Base-by-base conservation (phyloP, 169 alveolate species). In the Cryptosporidium tyzzeri region DNA sequence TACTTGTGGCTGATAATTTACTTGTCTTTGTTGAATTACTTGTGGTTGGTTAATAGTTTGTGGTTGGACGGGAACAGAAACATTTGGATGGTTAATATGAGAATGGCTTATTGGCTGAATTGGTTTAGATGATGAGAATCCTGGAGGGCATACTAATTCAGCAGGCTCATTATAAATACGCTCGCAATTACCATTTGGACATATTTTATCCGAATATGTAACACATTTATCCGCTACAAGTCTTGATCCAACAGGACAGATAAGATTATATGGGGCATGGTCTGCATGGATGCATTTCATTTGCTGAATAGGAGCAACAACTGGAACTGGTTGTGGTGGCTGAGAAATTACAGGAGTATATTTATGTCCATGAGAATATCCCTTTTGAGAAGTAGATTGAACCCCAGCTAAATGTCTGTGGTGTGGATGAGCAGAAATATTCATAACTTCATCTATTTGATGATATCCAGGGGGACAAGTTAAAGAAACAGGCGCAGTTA, bases 141-240 rank as follows among this genome's bases (percentile, higher is more conserved):
- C 89, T n/a, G 89, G 89, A n/a, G 89, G 89, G n/a, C 89, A 80
- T 10, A 80, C 80, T 31, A 80, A 45, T 23, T 59, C 89, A 10
- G 75, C 89, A 26, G 89, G 89, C 62, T 80, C 89, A 65, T 80
- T 80, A 33, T 80, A 62, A 29, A 80, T 53, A 41, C 89, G 73
- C 29, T 80, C 89, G 21, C 89, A 80, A 67, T 80, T 80, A 16
- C 89, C 89, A 80, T 80, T 80, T 44, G 89, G 89, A 26, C 89
- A 80, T 62, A 80, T 80, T 65, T 80, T 80, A 39, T 80, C 89
- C 14, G 89, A 59, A 39, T 80, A 80, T 31, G 89, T 80, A 41
- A 65, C 89, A 44, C 89, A 80, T 44, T 80, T 80, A 29, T 80
- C 89, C 26, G 89, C 89, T 12, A 80, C 68, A 44, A 80, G 89